Evolutionary conservation across 345 rosid species (phyloP).

Genomic region (Syzygium jambos): DNA sequence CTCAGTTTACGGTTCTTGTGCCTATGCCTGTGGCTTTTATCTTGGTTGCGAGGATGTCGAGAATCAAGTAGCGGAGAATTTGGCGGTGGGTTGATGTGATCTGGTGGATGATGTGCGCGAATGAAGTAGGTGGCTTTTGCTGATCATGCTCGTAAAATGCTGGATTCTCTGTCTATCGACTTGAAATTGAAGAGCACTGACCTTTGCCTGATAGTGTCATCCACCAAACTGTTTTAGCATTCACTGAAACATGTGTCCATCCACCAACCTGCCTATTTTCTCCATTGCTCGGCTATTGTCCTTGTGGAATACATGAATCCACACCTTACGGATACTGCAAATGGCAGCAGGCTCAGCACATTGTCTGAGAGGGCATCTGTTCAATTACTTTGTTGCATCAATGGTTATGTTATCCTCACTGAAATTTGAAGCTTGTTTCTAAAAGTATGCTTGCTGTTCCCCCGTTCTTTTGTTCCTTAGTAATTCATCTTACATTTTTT

Average conservation of each 20-base stretch:
- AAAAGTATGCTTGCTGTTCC: not conserved
- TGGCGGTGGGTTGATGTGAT: not conserved
- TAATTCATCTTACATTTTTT: not conserved
- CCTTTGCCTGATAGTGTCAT: not conserved
- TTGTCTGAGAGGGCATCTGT: not conserved
- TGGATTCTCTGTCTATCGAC: not conserved
- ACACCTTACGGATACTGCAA: not conserved
- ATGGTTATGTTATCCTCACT: not conserved
- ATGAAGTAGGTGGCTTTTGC: not conserved
- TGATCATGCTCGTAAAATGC: not conserved
- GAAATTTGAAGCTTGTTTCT: not conserved
- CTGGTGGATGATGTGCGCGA: not conserved
- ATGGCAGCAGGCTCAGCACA: not conserved
- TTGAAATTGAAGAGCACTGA: not conserved
- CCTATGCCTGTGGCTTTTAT: not conserved
- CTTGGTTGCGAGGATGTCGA: not conserved
- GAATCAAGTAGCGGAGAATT: not conserved
- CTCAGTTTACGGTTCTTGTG: not conserved
- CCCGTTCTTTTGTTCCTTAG: not conserved
- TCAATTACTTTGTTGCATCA: not conserved
- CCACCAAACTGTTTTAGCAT: not conserved
- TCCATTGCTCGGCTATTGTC: not conserved
- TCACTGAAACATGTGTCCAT: not conserved
- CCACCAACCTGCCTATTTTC: not conserved
- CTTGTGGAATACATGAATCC: not conserved